Conservation (phyloP, 2,329 filamentous ascomycete genomes). For the Clathrospora elynae region DNA sequence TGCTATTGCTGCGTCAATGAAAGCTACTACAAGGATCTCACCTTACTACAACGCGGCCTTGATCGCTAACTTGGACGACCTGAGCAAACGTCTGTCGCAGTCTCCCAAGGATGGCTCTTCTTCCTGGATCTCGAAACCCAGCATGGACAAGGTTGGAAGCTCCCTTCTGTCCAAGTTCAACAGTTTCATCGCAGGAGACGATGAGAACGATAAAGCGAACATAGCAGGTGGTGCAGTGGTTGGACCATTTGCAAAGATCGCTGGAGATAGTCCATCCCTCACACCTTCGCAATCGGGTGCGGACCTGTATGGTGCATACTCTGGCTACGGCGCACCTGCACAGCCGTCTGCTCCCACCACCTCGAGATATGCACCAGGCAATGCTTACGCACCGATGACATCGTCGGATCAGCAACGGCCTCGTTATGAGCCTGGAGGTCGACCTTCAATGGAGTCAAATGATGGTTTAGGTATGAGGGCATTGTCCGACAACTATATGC, state of each 20-base stretch:
- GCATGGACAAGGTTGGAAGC: slow-evolving; percentile 92
- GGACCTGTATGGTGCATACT: slow-evolving; percentile 75
- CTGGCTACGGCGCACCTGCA: slow-evolving; percentile 53
- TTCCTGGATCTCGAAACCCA: slow-evolving; percentile 93
- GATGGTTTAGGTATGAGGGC: slow-evolving; percentile 34
- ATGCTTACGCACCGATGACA: slow-evolving; percentile 52
- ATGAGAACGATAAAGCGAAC: slow-evolving; percentile 68
- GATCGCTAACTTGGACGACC: slow-evolving; percentile 77
- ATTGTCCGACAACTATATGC: slow-evolving; percentile 40
- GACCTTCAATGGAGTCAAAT: slow-evolving; percentile 47
- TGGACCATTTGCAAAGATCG: slow-evolving; percentile 82
- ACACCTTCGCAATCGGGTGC: slow-evolving; percentile 67
- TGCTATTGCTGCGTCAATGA: slow-evolving; percentile 74
- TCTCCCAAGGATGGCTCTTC: slow-evolving; percentile 79
- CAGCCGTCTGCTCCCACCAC: slow-evolving; percentile 36
- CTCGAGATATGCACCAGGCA: slow-evolving; percentile 49
- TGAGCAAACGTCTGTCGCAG: slow-evolving; percentile 81
- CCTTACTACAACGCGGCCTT: slow-evolving; percentile 82
- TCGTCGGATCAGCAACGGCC: slow-evolving; percentile 59
- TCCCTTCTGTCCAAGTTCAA: slow-evolving; percentile 92
- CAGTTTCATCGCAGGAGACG: slow-evolving; percentile 93
- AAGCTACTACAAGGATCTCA: slow-evolving; percentile 79
- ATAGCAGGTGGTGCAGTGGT: slow-evolving; percentile 61
- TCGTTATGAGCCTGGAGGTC: slow-evolving; percentile 53
- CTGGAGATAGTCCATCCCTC: slow-evolving; percentile 62